Percentiles rank a stretch among this genome's conserved stretches.
phyloP scores from a whole-genome alignment of 305 asterid species.

The Fraxinus sp. region DNA sequence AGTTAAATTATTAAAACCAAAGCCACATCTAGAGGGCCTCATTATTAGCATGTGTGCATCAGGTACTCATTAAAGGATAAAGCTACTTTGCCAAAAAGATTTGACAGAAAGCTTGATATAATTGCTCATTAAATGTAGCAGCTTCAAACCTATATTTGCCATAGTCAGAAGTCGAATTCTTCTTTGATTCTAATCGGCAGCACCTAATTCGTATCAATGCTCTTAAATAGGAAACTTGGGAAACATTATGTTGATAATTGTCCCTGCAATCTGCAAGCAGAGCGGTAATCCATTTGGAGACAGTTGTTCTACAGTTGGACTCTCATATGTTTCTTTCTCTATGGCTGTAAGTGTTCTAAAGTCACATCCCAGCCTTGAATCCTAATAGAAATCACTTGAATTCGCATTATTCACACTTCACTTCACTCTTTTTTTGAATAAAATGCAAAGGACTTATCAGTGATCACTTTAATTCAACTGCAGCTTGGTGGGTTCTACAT shows the following conservation, averaged over 20 bases:
- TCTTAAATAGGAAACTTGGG: conserved; percentile 69
- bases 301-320: conserved; percentile 51
- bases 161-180: neutral
- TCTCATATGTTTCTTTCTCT: conserved; percentile 80
- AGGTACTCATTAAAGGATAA: conserved; percentile 33
- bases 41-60: conserved; percentile 66
- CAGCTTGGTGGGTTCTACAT: conserved; percentile 86
- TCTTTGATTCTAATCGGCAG: neutral
- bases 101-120: too few relatives aligned
- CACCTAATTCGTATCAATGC: neutral
- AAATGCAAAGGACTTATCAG: neutral
- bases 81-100: too few relatives aligned
- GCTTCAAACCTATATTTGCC: neutral
- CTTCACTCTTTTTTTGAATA: neutral
- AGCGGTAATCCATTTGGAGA: conserved; percentile 79
- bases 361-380: neutral
- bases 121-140: neutral
- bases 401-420: neutral
- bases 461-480: neutral
- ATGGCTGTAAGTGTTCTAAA: conserved; percentile 60
- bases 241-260: conserved; percentile 59
- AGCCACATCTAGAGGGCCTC: conserved; percentile 66
- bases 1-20: conserved; percentile 59
- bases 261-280: conserved; percentile 83
- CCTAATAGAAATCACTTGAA: neutral